Evolutionary conservation across 2,329 filamentous ascomycete genomes (phyloP).

Genomic region (Stagonosporopsis tanaceti): DNA sequence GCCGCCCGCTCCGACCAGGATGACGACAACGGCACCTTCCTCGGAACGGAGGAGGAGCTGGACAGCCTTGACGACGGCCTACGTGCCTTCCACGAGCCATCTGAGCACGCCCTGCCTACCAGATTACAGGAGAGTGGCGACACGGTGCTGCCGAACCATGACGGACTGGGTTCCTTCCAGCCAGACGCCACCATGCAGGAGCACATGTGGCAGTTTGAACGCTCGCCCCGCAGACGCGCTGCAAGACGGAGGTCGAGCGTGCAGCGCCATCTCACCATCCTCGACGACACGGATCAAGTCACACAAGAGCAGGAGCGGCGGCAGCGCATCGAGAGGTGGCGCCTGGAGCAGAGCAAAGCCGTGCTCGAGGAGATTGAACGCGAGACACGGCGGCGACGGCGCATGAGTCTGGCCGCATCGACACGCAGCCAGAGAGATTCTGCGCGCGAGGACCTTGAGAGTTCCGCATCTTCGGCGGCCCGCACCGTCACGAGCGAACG

Average conservation of each 20-base stretch:
- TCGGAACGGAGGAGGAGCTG: conserved; percentile 71
- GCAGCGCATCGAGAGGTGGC: conserved; percentile 88
- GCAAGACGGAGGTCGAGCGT: conserved; percentile 64
- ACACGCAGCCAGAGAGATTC: conserved; percentile 43
- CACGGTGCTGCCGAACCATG: conserved; percentile 86
- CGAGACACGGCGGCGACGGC: conserved; percentile 74
- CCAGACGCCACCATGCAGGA: conserved; percentile 75
- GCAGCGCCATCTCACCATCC: conserved; percentile 63
- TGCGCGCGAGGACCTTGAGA: conserved; percentile 23
- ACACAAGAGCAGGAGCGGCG: conserved; percentile 75
- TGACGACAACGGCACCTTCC: conserved; percentile 52
- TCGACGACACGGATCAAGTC: conserved; percentile 60
- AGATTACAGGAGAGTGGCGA: conserved; percentile 64
- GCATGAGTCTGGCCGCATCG: conserved; percentile 66
- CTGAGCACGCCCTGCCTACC: conserved; percentile 52
- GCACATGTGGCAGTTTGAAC: conserved; percentile 88
- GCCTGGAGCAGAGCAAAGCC: conserved; percentile 85
- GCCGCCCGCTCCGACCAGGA: conserved; percentile 64
- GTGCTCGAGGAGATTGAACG: conserved; percentile 88
- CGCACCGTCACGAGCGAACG: conserved; percentile 37
- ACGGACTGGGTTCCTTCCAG: conserved; percentile 87
- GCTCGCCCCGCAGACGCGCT: conserved; percentile 72
- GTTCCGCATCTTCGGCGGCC: conserved; percentile 21
- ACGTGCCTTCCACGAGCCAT: conserved; percentile 80
- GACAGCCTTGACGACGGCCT: conserved; percentile 94